These are phyloP conservation scores for Blumeria graminis DNA, from an alignment of 2,329 filamentous ascomycete genomes.

Conservation along the genomic window DNA sequence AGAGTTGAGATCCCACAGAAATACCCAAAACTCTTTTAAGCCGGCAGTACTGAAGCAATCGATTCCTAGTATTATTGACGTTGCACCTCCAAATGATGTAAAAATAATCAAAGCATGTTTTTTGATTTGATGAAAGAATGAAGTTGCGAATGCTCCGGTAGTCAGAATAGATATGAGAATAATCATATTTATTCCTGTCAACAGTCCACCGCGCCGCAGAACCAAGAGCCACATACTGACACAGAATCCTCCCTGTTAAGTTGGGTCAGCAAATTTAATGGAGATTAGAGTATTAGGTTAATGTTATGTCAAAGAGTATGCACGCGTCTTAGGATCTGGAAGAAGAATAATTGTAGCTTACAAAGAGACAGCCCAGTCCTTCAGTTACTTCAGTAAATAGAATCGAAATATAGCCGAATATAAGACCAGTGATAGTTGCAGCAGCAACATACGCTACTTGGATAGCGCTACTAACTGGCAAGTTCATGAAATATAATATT, in stretches of 20 bases:
- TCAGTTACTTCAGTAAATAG: slow-evolving; percentile 68
- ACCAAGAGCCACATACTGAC: slow-evolving; percentile 51
- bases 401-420: slow-evolving; percentile 49
- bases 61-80: slow-evolving; percentile 55
- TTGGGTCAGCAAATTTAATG: not conserved
- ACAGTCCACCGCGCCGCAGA: slow-evolving; percentile 49
- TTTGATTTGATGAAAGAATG: slow-evolving; percentile 55
- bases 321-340: not conserved
- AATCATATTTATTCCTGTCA: slow-evolving; percentile 36
- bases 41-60: slow-evolving; percentile 82
- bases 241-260: slow-evolving; percentile 12
- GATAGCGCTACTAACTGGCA: slow-evolving; percentile 47
- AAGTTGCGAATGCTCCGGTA: slow-evolving; percentile 42
- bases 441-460: slow-evolving; percentile 79
- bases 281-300: not conserved
- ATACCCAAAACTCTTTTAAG: slow-evolving; percentile 88
- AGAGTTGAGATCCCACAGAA: slow-evolving; percentile 64
- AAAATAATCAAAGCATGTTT: slow-evolving; percentile 52
- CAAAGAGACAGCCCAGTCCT: slow-evolving; percentile 35
- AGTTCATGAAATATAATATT: slow-evolving; percentile 70
- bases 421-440: slow-evolving; percentile 42
- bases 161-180: slow-evolving; percentile 57
- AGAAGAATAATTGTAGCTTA: not conserved
- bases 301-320: not conserved
- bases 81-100: slow-evolving; percentile 64